Conservation (phyloP, 2,329 filamentous ascomycete species). For the Penicillium brevicompactum region DNA sequence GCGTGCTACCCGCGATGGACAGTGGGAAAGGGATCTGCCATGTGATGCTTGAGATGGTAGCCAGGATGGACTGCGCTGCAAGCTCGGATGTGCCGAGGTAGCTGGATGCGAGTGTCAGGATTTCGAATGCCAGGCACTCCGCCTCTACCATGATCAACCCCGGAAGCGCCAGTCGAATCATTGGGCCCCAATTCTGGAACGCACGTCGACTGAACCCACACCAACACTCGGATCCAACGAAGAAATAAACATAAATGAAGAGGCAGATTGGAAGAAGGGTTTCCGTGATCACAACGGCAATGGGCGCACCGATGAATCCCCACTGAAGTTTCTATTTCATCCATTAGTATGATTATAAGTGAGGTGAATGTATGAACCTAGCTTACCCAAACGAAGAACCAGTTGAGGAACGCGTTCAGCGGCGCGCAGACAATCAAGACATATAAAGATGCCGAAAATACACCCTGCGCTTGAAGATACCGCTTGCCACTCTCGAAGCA, state of each 20-base stretch:
- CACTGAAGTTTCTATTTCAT: slow-evolving; percentile 51
- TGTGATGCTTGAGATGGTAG: slow-evolving; percentile 74
- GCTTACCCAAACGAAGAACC: slow-evolving; percentile 72
- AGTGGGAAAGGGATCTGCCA: slow-evolving; percentile 94
- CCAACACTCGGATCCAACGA: slow-evolving; percentile 77
- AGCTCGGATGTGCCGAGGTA: slow-evolving; percentile 78
- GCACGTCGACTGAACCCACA: slow-evolving; percentile 73
- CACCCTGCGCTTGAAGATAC: slow-evolving; percentile 82
- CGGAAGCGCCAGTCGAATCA: slow-evolving; percentile 84
- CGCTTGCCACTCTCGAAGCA: slow-evolving; percentile 80
- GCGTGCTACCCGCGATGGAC: slow-evolving; percentile 82
- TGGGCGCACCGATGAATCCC: slow-evolving; percentile 78
- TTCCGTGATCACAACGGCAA: slow-evolving; percentile 75
- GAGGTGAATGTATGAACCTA: slow-evolving; percentile 14
- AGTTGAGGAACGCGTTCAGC: slow-evolving; percentile 79
- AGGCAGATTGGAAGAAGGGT: slow-evolving; percentile 73
- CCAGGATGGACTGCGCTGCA: slow-evolving; percentile 84
- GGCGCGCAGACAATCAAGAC: slow-evolving; percentile 81
- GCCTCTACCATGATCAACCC: slow-evolving; percentile 93
- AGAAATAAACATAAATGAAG: slow-evolving; percentile 71
- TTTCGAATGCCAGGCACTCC: slow-evolving; percentile 90
- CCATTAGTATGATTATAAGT: slow-evolving; percentile 1
- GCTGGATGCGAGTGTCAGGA: slow-evolving; percentile 79
- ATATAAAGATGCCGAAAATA: slow-evolving; percentile 82
- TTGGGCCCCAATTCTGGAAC: slow-evolving; percentile 74